Evolutionary conservation across 1,139 yeast genomes (phyloP), one percentile per base, ranked within the genome.

Genomic region (Pichia sp.): DNA sequence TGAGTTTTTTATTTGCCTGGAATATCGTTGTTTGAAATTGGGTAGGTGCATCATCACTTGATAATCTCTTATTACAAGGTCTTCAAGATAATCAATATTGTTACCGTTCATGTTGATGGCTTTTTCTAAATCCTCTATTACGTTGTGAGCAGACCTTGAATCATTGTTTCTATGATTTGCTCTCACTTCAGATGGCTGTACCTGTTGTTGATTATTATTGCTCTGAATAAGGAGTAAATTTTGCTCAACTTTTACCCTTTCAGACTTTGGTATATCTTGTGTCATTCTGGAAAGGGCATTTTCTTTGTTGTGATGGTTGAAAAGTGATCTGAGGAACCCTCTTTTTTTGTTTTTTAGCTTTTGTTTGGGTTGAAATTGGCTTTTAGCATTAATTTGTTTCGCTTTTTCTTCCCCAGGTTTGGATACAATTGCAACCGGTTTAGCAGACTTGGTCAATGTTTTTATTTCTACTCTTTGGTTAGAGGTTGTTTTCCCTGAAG

Each of bases 21-120:
- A 60, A 19, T 62, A 52, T 19, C 63, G 48, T 25, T 55, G 55
- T 44, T 55, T 61, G 49, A 58, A 56, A 13, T 44, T 34, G n/a
- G 55, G 53, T 46, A 28, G 51, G 28, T 47, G 61, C 37, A 46
- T 41, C 37, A 57, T 44, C 7, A 9, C 12, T 39, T 79, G 79
- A 56, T 87, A 78, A 65, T 89, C 96, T 60, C 85, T 88, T 41
- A 87, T 77, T 1, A 88, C 85, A 59, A 95, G 73, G 2, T 95
- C 93, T 65, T 95, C 84, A 53, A 89, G 70, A 13, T 87, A 73
- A 68, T 89, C 97, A 50, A 85, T 76, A 58, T 84, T 76, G 1
- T 37, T 42, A 3, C 74, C 74, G 5, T 75, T 74, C 5, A 76
- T 70, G 30, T 64, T 63, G 7, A 66, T 58, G 2, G 74, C 68